Evolutionary conservation across 2,329 filamentous ascomycete genomes (phyloP).

Genomic region (Colletotrichum kahawae): DNA sequence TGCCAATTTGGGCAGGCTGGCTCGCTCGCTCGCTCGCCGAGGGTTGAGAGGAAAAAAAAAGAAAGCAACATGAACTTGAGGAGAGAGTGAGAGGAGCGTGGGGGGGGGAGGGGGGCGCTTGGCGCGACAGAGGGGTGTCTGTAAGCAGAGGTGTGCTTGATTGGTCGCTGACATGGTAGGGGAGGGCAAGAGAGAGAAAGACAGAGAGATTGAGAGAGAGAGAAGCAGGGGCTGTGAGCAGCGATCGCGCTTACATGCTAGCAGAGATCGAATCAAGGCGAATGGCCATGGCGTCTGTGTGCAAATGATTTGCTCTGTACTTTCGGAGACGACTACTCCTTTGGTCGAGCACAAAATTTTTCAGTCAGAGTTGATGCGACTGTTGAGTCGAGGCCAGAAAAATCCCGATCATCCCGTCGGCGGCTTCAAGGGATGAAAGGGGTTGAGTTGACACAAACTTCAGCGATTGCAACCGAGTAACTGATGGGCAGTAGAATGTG

Average conservation of each 20-base stretch:
- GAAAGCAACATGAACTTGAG: background rate
- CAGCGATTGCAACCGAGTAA: background rate
- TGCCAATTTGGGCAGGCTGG: background rate
- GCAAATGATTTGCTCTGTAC: slow-evolving; percentile 11
- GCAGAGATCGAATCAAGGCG: slow-evolving; percentile 8
- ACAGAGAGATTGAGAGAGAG: background rate
- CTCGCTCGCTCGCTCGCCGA: background rate
- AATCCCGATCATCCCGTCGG: background rate
- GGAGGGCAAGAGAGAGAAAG: background rate
- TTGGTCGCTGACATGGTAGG: background rate
- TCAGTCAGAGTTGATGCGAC: background rate
- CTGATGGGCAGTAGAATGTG: background rate
- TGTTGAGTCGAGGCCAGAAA: background rate
- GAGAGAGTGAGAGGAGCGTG: slow-evolving; percentile 1
- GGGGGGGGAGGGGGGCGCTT: background rate
- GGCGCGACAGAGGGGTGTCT: background rate
- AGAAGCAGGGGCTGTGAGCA: background rate
- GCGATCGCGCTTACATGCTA: slow-evolving; percentile 8
- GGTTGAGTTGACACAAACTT: background rate
- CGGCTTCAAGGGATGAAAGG: background rate
- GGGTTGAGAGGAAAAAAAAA: background rate
- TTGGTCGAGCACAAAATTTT: background rate
- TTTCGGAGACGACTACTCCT: background rate
- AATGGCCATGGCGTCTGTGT: slow-evolving; percentile 1
- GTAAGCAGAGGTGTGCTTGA: background rate